A percentile compares a stretch with the other conserved stretches of the same genome.
These are phyloP conservation scores for Elsinoe arachidis DNA, from an alignment of 2,329 filamentous ascomycete species.

Conservation along the genomic window DNA sequence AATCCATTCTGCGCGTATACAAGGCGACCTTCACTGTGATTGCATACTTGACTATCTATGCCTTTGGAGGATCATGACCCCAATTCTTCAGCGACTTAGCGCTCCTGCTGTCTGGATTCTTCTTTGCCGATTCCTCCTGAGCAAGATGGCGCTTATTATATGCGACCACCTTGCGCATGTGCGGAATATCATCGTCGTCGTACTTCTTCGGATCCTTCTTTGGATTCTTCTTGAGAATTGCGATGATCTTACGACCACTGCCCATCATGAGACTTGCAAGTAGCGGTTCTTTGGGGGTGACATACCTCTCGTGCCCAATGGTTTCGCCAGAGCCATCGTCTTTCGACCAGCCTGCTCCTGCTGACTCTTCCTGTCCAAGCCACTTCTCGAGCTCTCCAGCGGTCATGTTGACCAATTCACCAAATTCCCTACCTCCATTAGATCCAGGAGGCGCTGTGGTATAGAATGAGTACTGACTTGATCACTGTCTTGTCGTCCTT, in stretches of 20 bases:
- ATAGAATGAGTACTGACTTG: conserved; percentile 26
- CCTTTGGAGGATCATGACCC: conserved; percentile 33
- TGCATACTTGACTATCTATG: conserved; percentile 14
- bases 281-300: neutral
- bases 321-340: conserved; percentile 51
- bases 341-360: conserved; percentile 52
- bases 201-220: conserved; percentile 50
- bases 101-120: conserved; percentile 45
- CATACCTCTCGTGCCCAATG: conserved; percentile 51
- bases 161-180: conserved; percentile 44
- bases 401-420: conserved; percentile 58
- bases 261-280: neutral
- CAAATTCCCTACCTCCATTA: conserved; percentile 46
- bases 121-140: conserved; percentile 52
- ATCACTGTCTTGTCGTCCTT: conserved; percentile 46
- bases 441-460: neutral
- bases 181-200: conserved; percentile 47
- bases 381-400: conserved; percentile 52
- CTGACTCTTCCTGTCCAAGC: conserved; percentile 52
- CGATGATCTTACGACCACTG: conserved; percentile 55
- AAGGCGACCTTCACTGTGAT: too few species aligned
- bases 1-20: too few species aligned
- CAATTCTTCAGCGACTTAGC: conserved; percentile 57
- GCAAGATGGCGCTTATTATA: conserved; percentile 60
- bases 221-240: conserved; percentile 55